These are phyloP conservation scores for Malassezia japonica DNA, from an alignment of 1,284 basidiomycete species.

Conservation along the genomic window DNA sequence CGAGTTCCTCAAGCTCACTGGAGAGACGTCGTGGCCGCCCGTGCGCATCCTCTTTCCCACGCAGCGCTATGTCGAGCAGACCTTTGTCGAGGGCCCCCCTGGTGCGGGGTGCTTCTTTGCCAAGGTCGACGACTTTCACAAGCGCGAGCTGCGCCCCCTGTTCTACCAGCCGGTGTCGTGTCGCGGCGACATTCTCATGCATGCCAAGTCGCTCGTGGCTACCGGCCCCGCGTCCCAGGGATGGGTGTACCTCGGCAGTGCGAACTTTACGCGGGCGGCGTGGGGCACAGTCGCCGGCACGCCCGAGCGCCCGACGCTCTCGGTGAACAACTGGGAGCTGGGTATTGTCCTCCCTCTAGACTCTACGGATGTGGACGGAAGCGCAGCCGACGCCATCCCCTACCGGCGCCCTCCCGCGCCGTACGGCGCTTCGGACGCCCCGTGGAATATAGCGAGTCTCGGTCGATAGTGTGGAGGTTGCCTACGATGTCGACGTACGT, in stretches of 20 bases:
- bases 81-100: conserved; percentile 22
- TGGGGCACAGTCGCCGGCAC: conserved; percentile 38
- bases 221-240: conserved; percentile 11
- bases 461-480: conserved; percentile 1
- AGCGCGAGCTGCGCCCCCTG: conserved; percentile 14
- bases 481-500: conserved; percentile 16
- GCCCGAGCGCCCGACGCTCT: conserved; percentile 16
- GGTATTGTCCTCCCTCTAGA: conserved; percentile 34
- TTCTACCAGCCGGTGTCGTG: conserved; percentile 26
- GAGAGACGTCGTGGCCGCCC: conserved; percentile 15
- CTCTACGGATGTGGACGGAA: conserved; percentile 19
- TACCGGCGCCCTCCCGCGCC: conserved; percentile 27
- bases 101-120: conserved; percentile 42
- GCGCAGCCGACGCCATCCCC: conserved; percentile 20
- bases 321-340: conserved; percentile 37
- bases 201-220: conserved; percentile 37
- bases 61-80: conserved; percentile 24
- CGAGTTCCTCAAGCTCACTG: neutral
- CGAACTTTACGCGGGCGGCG: conserved; percentile 44
- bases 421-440: conserved; percentile 21
- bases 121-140: conserved; percentile 24
- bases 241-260: conserved; percentile 38
- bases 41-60: conserved; percentile 39
- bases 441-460: conserved; percentile 21
- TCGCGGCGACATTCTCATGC: conserved; percentile 42